Conservation (phyloP, 2,329 filamentous ascomycete genomes). For the Elsinoe batatas region DNA sequence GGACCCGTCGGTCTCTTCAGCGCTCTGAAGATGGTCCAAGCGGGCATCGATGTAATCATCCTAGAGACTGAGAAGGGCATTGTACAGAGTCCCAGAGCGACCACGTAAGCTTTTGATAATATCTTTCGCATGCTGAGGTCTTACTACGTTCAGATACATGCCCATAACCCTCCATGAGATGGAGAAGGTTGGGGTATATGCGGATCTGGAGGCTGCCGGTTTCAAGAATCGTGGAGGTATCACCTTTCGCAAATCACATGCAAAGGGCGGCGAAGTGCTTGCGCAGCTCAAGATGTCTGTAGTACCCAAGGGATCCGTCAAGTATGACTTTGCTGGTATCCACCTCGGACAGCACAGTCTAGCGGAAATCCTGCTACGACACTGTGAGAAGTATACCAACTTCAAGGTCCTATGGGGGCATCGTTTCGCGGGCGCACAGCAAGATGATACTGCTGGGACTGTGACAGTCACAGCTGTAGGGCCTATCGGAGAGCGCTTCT, state of each 20-base stretch:
- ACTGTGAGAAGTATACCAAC: not conserved
- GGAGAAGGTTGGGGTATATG: not conserved
- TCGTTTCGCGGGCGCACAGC: not conserved
- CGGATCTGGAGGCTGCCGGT: not conserved
- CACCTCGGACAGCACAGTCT: not conserved
- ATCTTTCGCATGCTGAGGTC: no score
- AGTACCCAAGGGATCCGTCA: not conserved
- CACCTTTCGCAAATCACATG: conserved; percentile 2
- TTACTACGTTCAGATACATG: not conserved
- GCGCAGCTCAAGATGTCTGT: not conserved
- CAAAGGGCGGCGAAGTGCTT: not conserved
- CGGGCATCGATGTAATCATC: not conserved
- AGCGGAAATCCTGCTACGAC: not conserved
- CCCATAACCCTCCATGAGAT: not conserved
- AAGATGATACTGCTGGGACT: not conserved
- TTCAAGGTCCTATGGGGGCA: not conserved
- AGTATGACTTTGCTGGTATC: not conserved
- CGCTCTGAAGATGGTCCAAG: not conserved
- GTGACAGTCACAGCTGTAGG: not conserved
- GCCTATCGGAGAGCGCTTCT: not conserved
- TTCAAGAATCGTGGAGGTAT: not conserved
- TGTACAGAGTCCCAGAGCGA: conserved; percentile 1
- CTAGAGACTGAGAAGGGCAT: not conserved
- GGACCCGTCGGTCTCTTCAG: not conserved
- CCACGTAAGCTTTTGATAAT: not conserved